Conservation (phyloP, 129 eudicot genomes). For the Cynara cardunculus region DNA sequence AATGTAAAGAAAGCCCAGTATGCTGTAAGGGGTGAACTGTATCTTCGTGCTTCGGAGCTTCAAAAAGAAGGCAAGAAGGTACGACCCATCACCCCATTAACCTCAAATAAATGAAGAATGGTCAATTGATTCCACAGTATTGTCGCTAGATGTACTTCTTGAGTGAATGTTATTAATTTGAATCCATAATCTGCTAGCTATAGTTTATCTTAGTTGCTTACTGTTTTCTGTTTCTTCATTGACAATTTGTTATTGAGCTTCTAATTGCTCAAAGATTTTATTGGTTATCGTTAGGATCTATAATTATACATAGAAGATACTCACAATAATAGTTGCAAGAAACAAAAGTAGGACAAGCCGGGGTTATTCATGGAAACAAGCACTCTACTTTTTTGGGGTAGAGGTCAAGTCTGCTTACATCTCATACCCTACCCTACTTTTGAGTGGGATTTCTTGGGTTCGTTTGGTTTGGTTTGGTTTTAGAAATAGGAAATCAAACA, state of each 20-base stretch:
- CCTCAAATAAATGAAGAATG: not conserved
- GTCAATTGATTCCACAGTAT: not conserved
- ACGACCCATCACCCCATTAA: not conserved
- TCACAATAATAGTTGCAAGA: not conserved
- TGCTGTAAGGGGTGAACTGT: conserved; percentile 98
- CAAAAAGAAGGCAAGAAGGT: conserved; percentile 99
- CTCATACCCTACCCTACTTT: not conserved
- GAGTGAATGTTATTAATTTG: not conserved
- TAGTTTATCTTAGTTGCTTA: not conserved
- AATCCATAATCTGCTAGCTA: not conserved
- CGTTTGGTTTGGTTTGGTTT: not conserved
- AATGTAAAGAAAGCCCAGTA: conserved; percentile 98
- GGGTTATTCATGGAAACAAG: not conserved
- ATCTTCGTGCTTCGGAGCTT: conserved; percentile 99
- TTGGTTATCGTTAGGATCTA: not conserved
- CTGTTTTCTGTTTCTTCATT: not conserved
- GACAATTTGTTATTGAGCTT: not conserved
- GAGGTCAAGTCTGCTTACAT: not conserved
- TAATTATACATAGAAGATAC: no score
- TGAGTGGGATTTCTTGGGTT: not conserved
- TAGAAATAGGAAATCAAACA: not conserved
- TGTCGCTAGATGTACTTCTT: not conserved
- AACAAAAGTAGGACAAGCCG: not conserved
- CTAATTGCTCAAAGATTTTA: not conserved
- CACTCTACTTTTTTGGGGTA: not conserved